Conservation (phyloP, 1,139 yeast genomes). For the Candida glucosophila region DNA sequence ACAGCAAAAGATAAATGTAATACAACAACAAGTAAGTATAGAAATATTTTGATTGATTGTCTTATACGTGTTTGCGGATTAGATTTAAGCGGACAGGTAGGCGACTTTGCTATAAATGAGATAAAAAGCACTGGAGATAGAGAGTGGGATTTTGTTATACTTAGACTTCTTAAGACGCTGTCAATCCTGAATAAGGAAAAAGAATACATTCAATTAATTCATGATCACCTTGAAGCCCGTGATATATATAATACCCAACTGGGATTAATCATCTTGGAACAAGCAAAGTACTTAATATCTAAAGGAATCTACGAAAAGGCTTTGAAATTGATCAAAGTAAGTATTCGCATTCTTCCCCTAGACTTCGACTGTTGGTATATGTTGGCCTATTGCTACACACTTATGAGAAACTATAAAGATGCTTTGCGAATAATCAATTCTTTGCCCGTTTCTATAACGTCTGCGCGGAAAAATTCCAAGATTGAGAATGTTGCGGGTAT, state of each 20-base stretch:
- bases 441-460: constrained; percentile 21
- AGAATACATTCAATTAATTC: constrained; percentile 19
- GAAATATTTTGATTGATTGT: constrained; percentile 27
- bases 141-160: constrained; percentile 23
- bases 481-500: constrained; percentile 20
- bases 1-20: constrained; percentile 16
- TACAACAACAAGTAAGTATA: constrained; percentile 21
- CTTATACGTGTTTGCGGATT: constrained; percentile 16
- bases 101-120: constrained; percentile 15
- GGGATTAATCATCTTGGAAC: constrained; percentile 30
- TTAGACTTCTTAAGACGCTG: constrained; percentile 21
- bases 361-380: constrained; percentile 37
- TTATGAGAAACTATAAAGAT: constrained; percentile 18
- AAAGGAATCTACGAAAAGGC: constrained; percentile 20
- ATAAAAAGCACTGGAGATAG: constrained; percentile 12
- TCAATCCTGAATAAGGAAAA: constrained; percentile 18
- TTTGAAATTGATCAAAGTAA: constrained; percentile 19
- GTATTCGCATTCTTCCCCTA: constrained; percentile 28
- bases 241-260: constrained; percentile 21
- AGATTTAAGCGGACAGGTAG: constrained; percentile 12
- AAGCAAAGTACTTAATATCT: constrained; percentile 29
- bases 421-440: constrained; percentile 30
- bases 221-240: constrained; percentile 11
- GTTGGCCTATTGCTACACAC: constrained; percentile 25
- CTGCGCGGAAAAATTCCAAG: constrained; percentile 8